Evolutionary conservation across 2,329 filamentous ascomycete species (phyloP).

Genomic region (Coleophoma cylindrospora): DNA sequence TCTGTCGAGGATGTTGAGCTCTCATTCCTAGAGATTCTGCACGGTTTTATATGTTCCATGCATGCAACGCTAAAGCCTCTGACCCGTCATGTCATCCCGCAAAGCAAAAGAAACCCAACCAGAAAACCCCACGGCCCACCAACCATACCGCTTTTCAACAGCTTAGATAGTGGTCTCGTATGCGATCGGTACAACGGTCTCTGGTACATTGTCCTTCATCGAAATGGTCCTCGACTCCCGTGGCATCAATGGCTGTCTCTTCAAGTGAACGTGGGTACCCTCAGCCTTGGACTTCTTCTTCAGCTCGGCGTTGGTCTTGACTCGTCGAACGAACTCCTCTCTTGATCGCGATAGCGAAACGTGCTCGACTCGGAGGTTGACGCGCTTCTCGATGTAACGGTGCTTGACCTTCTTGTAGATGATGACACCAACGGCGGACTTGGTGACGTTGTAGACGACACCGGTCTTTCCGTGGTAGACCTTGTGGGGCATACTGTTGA

Average conservation of each 20-base stretch:
- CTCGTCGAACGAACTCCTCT: constrained; percentile 92
- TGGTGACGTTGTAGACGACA: constrained; percentile 98
- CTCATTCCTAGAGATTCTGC: constrained; percentile 25
- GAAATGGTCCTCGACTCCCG: constrained; percentile 76
- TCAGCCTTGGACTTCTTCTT: constrained; percentile 91
- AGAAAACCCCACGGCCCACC: constrained; percentile 16
- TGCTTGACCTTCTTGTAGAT: constrained; percentile 99
- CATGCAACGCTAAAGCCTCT: constrained; percentile 23
- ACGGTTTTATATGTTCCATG: constrained; percentile 24
- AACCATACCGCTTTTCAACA: constrained; percentile 1
- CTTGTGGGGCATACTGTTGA: constrained; percentile 89
- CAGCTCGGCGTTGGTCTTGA: constrained; percentile 92
- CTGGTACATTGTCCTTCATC: constrained; percentile 76
- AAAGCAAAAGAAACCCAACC: constrained; percentile 25
- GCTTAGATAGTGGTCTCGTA: constrained; percentile 97
- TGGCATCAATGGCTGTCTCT: constrained; percentile 80
- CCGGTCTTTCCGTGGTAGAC: constrained; percentile 99
- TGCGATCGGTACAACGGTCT: constrained; percentile 85
- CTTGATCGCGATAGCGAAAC: constrained; percentile 89
- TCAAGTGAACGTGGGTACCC: constrained; percentile 83
- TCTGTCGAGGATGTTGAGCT: constrained; percentile 18
- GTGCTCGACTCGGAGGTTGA: constrained; percentile 99
- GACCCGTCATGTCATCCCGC: constrained; percentile 21
- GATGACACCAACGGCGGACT: constrained; percentile 95
- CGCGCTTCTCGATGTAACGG: constrained; percentile 99